These are phyloP conservation scores for Mollisiaceae sp. DNA, from an alignment of 2,329 filamentous ascomycete species.

Conservation along the genomic window DNA sequence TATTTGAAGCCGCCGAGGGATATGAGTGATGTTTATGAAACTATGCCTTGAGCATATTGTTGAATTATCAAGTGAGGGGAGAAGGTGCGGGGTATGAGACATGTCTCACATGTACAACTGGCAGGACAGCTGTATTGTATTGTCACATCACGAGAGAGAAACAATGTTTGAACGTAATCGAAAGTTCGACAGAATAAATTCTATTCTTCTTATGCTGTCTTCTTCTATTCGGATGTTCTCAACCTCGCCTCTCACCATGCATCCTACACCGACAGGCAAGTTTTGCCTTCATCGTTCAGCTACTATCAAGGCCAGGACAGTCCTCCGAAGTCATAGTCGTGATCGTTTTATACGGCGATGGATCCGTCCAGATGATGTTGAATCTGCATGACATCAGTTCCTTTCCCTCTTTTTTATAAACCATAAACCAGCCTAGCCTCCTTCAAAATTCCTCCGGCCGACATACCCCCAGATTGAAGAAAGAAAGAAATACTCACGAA, in stretches of 20 bases:
- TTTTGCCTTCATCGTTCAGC: neutral
- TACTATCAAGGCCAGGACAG: slow-evolving; percentile 57
- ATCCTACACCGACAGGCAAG: neutral
- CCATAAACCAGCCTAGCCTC: too few relatives aligned
- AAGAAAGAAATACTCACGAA: slow-evolving; percentile 41
- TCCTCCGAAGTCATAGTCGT: slow-evolving; percentile 53
- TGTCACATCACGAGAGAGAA: too few relatives aligned
- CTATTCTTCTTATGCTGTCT: neutral
- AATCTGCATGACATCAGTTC: slow-evolving; percentile 44
- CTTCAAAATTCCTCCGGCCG: too few relatives aligned
- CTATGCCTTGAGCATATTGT: slow-evolving; percentile 27
- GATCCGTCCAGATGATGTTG: slow-evolving; percentile 63
- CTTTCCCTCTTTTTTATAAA: neutral
- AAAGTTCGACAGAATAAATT: neutral
- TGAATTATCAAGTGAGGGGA: neutral
- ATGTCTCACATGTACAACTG: neutral
- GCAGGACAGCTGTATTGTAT: neutral
- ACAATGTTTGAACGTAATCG: neutral
- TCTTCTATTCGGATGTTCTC: neutral
- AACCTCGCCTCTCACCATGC: too few relatives aligned
- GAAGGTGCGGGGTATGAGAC: neutral
- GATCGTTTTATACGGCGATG: slow-evolving; percentile 54
- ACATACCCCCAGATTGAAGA: neutral
- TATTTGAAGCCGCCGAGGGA: slow-evolving; percentile 28
- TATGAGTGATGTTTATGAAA: slow-evolving; percentile 28